Conservation (phyloP, 768 basidiomycete genomes). For the Trametes cinnabarina region DNA sequence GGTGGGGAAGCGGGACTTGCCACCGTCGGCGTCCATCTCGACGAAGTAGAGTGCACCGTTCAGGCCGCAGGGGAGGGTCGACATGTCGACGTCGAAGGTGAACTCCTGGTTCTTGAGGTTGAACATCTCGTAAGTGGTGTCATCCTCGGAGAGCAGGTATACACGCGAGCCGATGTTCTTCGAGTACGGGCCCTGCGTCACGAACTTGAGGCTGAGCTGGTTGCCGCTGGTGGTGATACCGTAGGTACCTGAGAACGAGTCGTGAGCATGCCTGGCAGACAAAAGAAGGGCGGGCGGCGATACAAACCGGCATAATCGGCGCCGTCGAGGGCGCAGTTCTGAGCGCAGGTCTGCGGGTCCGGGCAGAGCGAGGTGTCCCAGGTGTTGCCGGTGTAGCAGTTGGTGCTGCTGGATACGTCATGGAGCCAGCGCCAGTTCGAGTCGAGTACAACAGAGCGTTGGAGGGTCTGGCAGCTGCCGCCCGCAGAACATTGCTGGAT, state of each 20-base stretch:
- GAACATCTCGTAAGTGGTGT: conserved; percentile 46
- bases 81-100: conserved; percentile 59
- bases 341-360: conserved; percentile 45
- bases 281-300: not conserved
- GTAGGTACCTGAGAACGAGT: conserved; percentile 24
- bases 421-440: conserved; percentile 53
- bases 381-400: conserved; percentile 54
- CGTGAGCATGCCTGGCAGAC: not conserved
- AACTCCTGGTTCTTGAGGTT: conserved; percentile 54
- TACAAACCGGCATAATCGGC: conserved; percentile 29
- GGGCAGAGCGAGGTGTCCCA: conserved; percentile 55
- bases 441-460: conserved; percentile 45
- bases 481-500: conserved; percentile 46
- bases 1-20: conserved; percentile 42
- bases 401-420: conserved; percentile 34
- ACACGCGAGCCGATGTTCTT: conserved; percentile 38
- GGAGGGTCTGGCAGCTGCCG: conserved; percentile 40
- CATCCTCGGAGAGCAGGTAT: conserved; percentile 47
- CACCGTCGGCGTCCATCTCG: conserved; percentile 59
- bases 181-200: conserved; percentile 25
- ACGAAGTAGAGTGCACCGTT: conserved; percentile 61
- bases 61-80: conserved; percentile 54
- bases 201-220: conserved; percentile 33
- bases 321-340: conserved; percentile 34
- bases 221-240: conserved; percentile 34